These are phyloP conservation scores for Conringia planisiliqua DNA, from an alignment of 345 rosid genomes.

Conservation along the genomic window DNA sequence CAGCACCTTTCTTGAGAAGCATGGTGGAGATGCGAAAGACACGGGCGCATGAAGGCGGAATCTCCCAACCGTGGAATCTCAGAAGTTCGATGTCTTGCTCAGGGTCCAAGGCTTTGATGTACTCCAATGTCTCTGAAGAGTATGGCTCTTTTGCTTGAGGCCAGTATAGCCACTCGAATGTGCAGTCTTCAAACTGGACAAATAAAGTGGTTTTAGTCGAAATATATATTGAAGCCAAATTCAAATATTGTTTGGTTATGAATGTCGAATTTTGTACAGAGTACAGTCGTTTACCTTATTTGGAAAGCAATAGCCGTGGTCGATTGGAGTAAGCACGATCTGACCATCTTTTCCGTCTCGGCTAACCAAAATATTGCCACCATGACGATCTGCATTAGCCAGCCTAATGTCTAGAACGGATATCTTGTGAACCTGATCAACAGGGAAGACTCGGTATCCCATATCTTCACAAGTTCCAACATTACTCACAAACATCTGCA, in stretches of 20 bases:
- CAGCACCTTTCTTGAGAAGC: slow-evolving; percentile 80
- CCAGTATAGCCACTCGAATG: slow-evolving; percentile 95
- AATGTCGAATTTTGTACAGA: not conserved
- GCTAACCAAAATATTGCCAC: slow-evolving; percentile 79
- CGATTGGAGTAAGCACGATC: slow-evolving; percentile 68
- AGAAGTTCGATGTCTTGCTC: slow-evolving; percentile 65
- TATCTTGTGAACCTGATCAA: slow-evolving; percentile 82
- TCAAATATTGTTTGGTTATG: not conserved
- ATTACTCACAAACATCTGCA: slow-evolving; percentile 76
- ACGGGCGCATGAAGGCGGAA: slow-evolving; percentile 47
- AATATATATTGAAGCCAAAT: not conserved
- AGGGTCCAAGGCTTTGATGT: slow-evolving; percentile 57
- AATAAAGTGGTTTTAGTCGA: not conserved
- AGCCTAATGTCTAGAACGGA: slow-evolving; percentile 84
- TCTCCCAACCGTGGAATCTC: slow-evolving; percentile 70
- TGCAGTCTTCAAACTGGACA: slow-evolving; percentile 82
- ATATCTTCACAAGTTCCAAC: slow-evolving; percentile 86
- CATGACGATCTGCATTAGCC: slow-evolving; percentile 94
- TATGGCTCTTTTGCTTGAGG: slow-evolving; percentile 77
- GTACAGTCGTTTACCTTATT: slow-evolving; percentile 44
- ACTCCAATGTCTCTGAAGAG: slow-evolving; percentile 51
- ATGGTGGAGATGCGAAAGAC: slow-evolving; percentile 62
- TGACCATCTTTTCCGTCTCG: slow-evolving; percentile 43
- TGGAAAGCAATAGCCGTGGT: slow-evolving; percentile 90
- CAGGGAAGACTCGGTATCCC: slow-evolving; percentile 70